Percentiles rank a stretch among this genome's conserved stretches.
Evolutionary conservation across 2,329 filamentous ascomycete species (phyloP).

Genomic region (Penicillium paneum): DNA sequence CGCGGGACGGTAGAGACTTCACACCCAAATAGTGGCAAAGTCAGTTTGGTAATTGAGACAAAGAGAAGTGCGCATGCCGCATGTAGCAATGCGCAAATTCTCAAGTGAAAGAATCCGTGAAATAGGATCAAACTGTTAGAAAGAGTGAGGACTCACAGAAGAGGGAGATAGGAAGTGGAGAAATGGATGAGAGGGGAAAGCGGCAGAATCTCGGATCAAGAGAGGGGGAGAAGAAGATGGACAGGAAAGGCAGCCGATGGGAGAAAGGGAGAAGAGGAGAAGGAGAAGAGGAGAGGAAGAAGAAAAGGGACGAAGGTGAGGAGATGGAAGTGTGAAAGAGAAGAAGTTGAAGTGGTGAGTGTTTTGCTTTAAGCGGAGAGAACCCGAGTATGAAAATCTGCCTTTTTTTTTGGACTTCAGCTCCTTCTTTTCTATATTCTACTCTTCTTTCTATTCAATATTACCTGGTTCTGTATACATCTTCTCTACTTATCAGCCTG

Average conservation of each 20-base stretch:
- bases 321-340: conserved; percentile 9
- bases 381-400: conserved; percentile 6
- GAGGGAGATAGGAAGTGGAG: conserved; percentile 25
- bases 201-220: conserved; percentile 15
- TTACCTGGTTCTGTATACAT: neutral
- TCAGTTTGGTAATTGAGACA: conserved; percentile 5
- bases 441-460: neutral
- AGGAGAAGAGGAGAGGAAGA: conserved; percentile 15
- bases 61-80: conserved; percentile 2
- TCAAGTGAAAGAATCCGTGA: neutral
- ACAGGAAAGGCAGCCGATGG: neutral
- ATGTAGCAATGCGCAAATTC: neutral
- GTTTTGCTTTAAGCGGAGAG: conserved; percentile 24
- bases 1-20: conserved; percentile 11
- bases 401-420: neutral
- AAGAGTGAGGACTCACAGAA: conserved; percentile 18
- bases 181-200: conserved; percentile 22
- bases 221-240: conserved; percentile 16
- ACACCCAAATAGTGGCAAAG: conserved; percentile 1
- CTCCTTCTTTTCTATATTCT: neutral
- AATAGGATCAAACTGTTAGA: conserved; percentile 1
- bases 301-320: conserved; percentile 8
- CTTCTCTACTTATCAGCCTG: conserved; percentile 41
- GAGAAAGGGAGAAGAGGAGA: conserved; percentile 17
- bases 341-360: conserved; percentile 15